Evolutionary conservation across 192 early-diverging fungal genomes (phyloP).

Genomic region (Coemansia sp.): DNA sequence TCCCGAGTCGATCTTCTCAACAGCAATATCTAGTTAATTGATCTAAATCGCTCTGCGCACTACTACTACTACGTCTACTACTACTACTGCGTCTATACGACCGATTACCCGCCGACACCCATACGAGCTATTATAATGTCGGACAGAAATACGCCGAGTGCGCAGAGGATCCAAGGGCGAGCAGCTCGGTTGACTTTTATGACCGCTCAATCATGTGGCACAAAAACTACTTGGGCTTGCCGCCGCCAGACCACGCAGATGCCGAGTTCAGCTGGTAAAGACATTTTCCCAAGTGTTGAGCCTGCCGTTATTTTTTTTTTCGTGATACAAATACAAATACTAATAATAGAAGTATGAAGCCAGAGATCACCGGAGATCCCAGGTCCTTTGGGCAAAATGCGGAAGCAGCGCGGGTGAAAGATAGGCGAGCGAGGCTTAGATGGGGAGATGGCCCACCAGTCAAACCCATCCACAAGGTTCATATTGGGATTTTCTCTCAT

Average conservation of each 20-base stretch:
- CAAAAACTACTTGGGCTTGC: conserved; percentile 51
- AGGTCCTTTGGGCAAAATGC: not conserved
- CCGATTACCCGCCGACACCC: too few species aligned
- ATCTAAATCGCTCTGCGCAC: too few species aligned
- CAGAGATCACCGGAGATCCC: not conserved
- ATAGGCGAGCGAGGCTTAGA: not conserved
- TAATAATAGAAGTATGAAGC: too few species aligned
- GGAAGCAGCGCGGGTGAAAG: not conserved
- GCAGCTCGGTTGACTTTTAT: conserved; percentile 42
- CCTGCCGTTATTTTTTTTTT: too few species aligned
- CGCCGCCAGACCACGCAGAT: conserved; percentile 43
- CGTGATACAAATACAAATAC: too few species aligned
- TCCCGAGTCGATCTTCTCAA: too few species aligned
- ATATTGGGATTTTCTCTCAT: not conserved
- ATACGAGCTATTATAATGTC: too few species aligned
- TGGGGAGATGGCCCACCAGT: not conserved
- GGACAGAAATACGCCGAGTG: conserved; percentile 27
- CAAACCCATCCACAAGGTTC: not conserved
- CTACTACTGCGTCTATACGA: too few species aligned
- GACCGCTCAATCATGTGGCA: conserved; percentile 43
- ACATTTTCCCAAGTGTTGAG: too few species aligned
- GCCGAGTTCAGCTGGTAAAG: conserved; percentile 49
- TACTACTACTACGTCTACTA: too few species aligned
- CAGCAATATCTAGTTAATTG: too few species aligned
- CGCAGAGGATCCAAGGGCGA: conserved; percentile 42